phyloP scores from a whole-genome alignment of 345 rosid species.

The Eutrema yunnanense region DNA sequence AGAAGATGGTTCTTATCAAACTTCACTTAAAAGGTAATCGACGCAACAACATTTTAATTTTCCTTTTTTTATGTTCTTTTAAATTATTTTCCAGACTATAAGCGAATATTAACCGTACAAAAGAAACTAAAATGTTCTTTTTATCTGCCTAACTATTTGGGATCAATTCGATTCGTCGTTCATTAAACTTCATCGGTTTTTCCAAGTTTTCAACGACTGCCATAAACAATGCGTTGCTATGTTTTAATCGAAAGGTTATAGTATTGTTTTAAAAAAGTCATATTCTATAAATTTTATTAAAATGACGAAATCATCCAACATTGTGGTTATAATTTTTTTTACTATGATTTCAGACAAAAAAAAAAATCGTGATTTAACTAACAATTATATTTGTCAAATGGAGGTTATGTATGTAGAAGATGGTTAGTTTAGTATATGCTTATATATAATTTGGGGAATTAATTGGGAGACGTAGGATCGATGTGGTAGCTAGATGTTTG shows the following conservation, averaged over 20 bases:
- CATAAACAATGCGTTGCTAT: neutral
- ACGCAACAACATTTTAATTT: conserved; percentile 6
- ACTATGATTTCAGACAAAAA: no score
- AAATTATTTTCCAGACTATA: neutral
- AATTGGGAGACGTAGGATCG: neutral
- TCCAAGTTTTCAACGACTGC: no score
- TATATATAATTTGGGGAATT: neutral
- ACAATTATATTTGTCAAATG: no score
- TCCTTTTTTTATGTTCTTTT: neutral
- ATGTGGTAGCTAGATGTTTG: neutral
- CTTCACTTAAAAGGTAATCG: conserved; percentile 27
- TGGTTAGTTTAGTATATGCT: neutral
- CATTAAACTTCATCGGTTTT: neutral
- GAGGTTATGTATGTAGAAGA: no score
- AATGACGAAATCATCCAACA: neutral
- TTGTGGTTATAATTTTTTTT: neutral
- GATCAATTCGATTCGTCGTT: neutral
- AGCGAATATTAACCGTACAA: conserved; percentile 2
- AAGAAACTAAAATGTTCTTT: neutral
- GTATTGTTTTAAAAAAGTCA: neutral
- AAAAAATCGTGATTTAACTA: no score
- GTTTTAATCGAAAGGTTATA: neutral
- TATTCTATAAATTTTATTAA: neutral
- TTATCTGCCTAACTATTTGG: conserved; percentile 2
- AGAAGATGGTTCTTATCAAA: conserved; percentile 20